Conservation (phyloP, 1,284 basidiomycete species). For the Earliella scabrosa region DNA sequence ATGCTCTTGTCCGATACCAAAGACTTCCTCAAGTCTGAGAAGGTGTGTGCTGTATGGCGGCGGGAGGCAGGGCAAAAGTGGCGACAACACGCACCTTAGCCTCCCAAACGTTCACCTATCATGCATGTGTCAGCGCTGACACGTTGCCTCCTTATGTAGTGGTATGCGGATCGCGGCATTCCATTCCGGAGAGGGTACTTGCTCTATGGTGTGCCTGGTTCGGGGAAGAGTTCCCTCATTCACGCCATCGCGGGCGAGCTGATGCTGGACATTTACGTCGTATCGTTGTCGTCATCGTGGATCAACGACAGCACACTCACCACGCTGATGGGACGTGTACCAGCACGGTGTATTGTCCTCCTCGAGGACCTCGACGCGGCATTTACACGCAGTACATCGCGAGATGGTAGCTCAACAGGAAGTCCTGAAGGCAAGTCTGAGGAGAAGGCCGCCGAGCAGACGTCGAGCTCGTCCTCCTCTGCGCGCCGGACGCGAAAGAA, state of each 20-base stretch:
- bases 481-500: conserved; percentile 49
- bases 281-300: conserved; percentile 77
- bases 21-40: conserved; percentile 81
- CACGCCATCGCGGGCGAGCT: conserved; percentile 85
- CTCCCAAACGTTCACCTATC: not conserved
- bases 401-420: conserved; percentile 54
- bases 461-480: conserved; percentile 35
- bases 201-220: conserved; percentile 80
- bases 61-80: not conserved
- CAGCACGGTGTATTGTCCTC: conserved; percentile 81
- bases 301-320: conserved; percentile 79
- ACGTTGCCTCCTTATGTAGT: conserved; percentile 32
- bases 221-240: conserved; percentile 82
- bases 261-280: conserved; percentile 79
- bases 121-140: conserved; percentile 21
- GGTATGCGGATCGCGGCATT: conserved; percentile 62
- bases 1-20: conserved; percentile 80
- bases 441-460: conserved; percentile 35
- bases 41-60: conserved; percentile 44
- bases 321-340: conserved; percentile 81
- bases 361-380: conserved; percentile 87
- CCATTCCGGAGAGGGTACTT: conserved; percentile 87
- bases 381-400: conserved; percentile 72
- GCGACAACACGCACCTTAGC: conserved; percentile 8
- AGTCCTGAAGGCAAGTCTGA: conserved; percentile 45